Conservation (phyloP, 2,329 filamentous ascomycete genomes). For the Aspergillus cejpii region DNA sequence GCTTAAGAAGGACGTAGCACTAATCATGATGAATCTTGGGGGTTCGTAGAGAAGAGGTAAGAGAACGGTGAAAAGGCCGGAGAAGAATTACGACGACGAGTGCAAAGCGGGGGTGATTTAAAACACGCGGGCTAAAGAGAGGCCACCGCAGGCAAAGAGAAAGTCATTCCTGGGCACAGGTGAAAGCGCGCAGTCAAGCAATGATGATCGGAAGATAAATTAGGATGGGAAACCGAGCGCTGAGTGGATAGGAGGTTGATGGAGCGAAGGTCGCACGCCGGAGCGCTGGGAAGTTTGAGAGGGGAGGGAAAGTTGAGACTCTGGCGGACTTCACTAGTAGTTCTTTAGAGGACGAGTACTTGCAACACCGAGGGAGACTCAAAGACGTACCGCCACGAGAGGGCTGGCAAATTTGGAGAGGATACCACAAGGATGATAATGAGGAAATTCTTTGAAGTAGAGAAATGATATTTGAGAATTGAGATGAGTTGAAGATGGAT, state of each 20-base stretch:
- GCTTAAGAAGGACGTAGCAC: conserved; percentile 35
- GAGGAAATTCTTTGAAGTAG: not conserved
- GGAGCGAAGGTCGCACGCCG: conserved; percentile 17
- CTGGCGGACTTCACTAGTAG: not conserved
- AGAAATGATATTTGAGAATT: not conserved
- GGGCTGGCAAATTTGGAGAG: conserved; percentile 1
- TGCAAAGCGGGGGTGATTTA: conserved; percentile 39
- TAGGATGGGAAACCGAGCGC: conserved; percentile 14
- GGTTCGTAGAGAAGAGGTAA: conserved; percentile 8
- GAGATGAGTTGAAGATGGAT: not conserved
- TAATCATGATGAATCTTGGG: conserved; percentile 30
- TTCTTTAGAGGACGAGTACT: not conserved
- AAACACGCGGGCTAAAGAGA: conserved; percentile 38
- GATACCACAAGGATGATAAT: not conserved
- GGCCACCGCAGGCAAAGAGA: conserved; percentile 33
- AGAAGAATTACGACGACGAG: conserved; percentile 31
- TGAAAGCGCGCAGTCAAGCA: conserved; percentile 20
- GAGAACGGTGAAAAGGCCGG: conserved; percentile 14
- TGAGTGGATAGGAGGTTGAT: conserved; percentile 15
- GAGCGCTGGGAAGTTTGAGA: conserved; percentile 17
- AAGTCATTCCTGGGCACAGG: conserved; percentile 37
- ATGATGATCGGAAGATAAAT: conserved; percentile 16
- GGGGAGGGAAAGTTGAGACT: conserved; percentile 16
- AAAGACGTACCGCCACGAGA: not conserved
- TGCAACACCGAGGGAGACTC: conserved; percentile 1